A percentile compares a stretch with the other conserved stretches of the same genome.
Conservation (phyloP, 1,284 basidiomycete genomes). For the Rhodotorula mucilaginosa region DNA sequence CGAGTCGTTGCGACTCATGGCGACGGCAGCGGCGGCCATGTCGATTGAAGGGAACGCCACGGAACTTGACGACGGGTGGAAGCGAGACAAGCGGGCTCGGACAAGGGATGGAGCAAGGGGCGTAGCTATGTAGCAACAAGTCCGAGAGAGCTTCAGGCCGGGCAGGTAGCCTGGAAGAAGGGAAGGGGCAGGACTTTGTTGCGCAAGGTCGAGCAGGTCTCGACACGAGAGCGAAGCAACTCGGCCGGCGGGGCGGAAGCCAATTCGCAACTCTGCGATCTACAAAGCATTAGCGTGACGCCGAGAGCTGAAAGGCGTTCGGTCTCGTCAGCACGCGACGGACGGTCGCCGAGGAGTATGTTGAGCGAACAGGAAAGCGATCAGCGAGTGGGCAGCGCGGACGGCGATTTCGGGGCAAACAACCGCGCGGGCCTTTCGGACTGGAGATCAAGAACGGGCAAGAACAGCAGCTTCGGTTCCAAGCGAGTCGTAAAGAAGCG, state of each 20-base stretch:
- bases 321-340: background rate
- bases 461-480: background rate
- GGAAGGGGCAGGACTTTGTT: too few species aligned
- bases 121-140: too few species aligned
- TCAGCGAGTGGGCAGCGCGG: background rate
- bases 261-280: too few species aligned
- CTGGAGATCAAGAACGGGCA: background rate
- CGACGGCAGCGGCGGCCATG: conserved; percentile 1
- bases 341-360: background rate
- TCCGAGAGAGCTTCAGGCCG: too few species aligned
- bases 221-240: too few species aligned
- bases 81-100: background rate
- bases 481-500: too few species aligned
- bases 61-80: background rate
- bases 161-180: too few species aligned
- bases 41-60: background rate
- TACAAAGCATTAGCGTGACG: too few species aligned
- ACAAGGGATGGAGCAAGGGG: too few species aligned
- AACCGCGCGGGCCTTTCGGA: background rate
- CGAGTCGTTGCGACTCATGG: background rate
- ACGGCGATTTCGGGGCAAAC: background rate
- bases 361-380: conserved; percentile 1
- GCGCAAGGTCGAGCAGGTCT: too few species aligned
- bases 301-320: background rate
- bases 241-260: too few species aligned